phyloP scores from a whole-genome alignment of 805 yeast genomes.

The Ogataea minuta region DNA sequence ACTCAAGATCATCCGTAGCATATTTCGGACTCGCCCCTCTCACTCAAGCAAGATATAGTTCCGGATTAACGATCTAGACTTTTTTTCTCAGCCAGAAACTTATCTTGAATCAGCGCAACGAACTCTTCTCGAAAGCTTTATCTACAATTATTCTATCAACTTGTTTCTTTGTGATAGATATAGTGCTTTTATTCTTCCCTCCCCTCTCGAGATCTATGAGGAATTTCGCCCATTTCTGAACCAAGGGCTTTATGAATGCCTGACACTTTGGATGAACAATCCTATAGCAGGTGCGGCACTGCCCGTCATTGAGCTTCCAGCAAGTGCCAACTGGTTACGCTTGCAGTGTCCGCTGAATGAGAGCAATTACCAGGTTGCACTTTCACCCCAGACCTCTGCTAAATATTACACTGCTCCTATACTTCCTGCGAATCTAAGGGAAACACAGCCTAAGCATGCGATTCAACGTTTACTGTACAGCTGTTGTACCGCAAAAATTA shows the following conservation, averaged over 20 bases:
- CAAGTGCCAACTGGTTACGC: conserved; percentile 36
- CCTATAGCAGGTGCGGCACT: conserved; percentile 39
- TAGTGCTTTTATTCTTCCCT: conserved; percentile 32
- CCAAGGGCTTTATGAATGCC: conserved; percentile 33
- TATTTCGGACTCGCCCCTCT: conserved; percentile 8
- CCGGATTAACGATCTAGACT: background rate
- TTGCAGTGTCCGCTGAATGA: conserved; percentile 15
- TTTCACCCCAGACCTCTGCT: conserved; percentile 6
- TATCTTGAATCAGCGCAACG: conserved; percentile 23
- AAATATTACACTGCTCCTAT: conserved; percentile 15
- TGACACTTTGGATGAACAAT: conserved; percentile 37
- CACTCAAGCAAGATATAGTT: background rate
- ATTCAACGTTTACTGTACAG: conserved; percentile 15
- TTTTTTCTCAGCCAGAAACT: background rate
- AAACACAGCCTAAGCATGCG: conserved; percentile 14
- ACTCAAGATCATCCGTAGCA: conserved; percentile 33
- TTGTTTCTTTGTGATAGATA: conserved; percentile 32
- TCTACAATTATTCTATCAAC: conserved; percentile 40
- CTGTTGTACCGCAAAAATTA: conserved; percentile 13
- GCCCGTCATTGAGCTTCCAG: conserved; percentile 35
- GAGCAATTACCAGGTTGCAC: conserved; percentile 5
- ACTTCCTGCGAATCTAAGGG: conserved; percentile 16
- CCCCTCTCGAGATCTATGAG: conserved; percentile 39
- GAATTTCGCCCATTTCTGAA: conserved; percentile 32
- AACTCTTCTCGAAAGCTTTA: conserved; percentile 41